Base-by-base conservation (phyloP, 352 stramenopile species). In the Phytophthora sansomeana region DNA sequence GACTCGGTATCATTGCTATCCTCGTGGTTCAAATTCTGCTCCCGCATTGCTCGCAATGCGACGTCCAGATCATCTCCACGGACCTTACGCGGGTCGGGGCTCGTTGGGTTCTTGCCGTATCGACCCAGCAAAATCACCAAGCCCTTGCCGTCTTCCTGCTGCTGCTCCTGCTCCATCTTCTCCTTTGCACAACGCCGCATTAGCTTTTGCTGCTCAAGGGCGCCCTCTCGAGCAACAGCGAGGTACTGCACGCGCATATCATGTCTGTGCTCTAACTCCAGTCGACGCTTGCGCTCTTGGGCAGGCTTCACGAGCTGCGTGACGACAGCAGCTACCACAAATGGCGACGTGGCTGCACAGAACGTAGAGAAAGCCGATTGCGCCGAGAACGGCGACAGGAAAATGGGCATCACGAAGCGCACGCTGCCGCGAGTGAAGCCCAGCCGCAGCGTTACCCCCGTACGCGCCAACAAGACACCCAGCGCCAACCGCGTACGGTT, bases 371-470 rank as follows among this genome's bases (percentile, higher is more conserved):
- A 91, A 13, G 83, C 85, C 1, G 79, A 83, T 51, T 92, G 74
- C 6, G 67, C 69, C 5, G 78, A 89, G 63, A 93, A 92, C 6
- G 87, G 87, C 8, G 85, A 87, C 43, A 95, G 56, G 65, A 92
- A 92, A 68, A 95, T 91, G 14, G 87, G 87, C 61, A 93, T 68
- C 24, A 93, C 87, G 39, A 95, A 95, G 28, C 87, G 85, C 14
- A 95, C 83, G 67, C 75, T 91, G 42, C 87, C 87, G 19, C 87
- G 83, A 21, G 85, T 91, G 60, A 93, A 92, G 44, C 85, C 86
- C 17, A 91, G 8, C 30, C 81, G 77, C 39, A 95, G 67, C 26
- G 83, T 92, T 32, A 93, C 78, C 26, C 83, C 83, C 6, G 78
- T 44, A 7, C 74, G 74, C 6, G 78, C 72, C 6, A 95, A 58